phyloP scores from a whole-genome alignment of 257 asterid species.

The Rauvolfia tetraphylla region DNA sequence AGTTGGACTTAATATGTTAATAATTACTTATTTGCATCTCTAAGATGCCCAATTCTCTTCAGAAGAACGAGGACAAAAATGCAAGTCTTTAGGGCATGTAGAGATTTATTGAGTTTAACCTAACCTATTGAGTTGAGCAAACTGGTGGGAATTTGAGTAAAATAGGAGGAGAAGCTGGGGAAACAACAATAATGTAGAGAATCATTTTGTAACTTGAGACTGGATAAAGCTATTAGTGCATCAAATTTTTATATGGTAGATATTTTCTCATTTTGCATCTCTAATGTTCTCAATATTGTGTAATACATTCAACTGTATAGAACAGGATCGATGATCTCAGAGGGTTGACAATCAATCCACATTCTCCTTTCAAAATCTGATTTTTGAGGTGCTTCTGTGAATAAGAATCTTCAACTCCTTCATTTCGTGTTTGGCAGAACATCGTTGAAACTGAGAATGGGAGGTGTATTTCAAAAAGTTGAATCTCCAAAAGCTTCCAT shows the following conservation, averaged over 20 bases:
- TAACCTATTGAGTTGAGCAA: neutral
- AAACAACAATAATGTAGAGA: no score
- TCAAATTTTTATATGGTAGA: neutral
- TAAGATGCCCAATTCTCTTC: neutral
- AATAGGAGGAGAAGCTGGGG: neutral
- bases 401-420: neutral
- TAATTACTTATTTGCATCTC: neutral
- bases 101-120: neutral
- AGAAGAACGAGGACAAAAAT: neutral
- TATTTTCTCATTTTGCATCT: neutral
- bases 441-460: conserved; percentile 43
- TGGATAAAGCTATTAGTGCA: neutral
- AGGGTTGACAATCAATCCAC: neutral
- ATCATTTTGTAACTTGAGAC: neutral
- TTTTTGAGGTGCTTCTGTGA: neutral
- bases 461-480: conserved; percentile 53
- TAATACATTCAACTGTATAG: neutral
- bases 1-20: neutral
- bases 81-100: neutral
- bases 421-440: conserved; percentile 4
- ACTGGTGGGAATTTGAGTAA: neutral
- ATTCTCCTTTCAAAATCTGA: neutral
- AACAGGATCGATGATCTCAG: neutral
- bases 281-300: neutral
- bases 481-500: conserved; percentile 43